These are phyloP conservation scores for Penicillium psychrofluorescens DNA, from an alignment of 495 filamentous ascomycete species.

Conservation along the genomic window DNA sequence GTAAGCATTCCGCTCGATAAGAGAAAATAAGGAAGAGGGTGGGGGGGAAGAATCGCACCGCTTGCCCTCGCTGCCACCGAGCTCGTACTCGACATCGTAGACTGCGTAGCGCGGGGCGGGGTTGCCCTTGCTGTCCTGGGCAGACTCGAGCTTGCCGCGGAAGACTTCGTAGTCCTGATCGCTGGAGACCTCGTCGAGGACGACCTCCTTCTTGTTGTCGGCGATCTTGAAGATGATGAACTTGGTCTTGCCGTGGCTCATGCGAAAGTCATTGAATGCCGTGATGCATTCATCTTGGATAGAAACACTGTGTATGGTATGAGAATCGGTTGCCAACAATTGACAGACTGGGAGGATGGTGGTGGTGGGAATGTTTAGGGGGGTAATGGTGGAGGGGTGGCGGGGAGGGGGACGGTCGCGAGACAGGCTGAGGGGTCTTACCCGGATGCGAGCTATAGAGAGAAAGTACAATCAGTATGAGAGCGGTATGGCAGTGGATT, in stretches of 20 bases:
- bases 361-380: not conserved
- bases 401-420: slow-evolving; percentile 8
- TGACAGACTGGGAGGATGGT: not conserved
- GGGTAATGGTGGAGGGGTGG: not conserved
- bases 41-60: slow-evolving; percentile 46
- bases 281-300: slow-evolving; percentile 73
- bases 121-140: slow-evolving; percentile 58
- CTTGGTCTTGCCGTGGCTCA: slow-evolving; percentile 72
- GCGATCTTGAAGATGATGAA: slow-evolving; percentile 97
- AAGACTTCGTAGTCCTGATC: slow-evolving; percentile 66
- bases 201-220: slow-evolving; percentile 85
- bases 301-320: slow-evolving; percentile 52
- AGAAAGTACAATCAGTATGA: slow-evolving; percentile 8
- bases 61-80: slow-evolving; percentile 71
- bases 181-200: slow-evolving; percentile 66
- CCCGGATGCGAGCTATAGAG: slow-evolving; percentile 39
- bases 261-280: slow-evolving; percentile 85
- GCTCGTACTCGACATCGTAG: slow-evolving; percentile 84
- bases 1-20: not conserved
- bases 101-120: slow-evolving; percentile 78
- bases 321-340: slow-evolving; percentile 11
- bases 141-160: slow-evolving; percentile 68
- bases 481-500: not conserved
- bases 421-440: slow-evolving; percentile 15
- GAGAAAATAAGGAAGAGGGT: not conserved